Base-by-base conservation (phyloP, 345 rosid species). In the Mallotus nudiflorus region DNA sequence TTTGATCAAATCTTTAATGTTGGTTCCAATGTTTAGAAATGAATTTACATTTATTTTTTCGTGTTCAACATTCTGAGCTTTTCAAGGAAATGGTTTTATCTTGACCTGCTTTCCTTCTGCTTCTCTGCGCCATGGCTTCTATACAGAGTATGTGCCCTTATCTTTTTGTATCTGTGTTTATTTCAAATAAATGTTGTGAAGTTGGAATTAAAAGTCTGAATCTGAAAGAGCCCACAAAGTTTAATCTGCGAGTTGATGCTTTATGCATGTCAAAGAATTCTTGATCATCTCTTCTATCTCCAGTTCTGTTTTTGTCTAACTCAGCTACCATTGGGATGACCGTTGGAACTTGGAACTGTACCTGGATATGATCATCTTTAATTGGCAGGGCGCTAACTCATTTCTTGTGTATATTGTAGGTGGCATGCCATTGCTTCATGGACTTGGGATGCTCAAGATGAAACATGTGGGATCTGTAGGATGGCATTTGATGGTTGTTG, bases 371-470 rank as follows among this genome's bases (percentile, higher is more conserved):
- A 15, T 52, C 16, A 39, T 44, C 14, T 20, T 31, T 24, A 31
- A 13, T 14, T 52, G n/a, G 13, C n/a, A 16, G 68, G 19, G 11
- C 19, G 12, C 19, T 9, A 19, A 37, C 15, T 67, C 28, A 62
- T 39, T 19, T 9, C 33, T 68, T 31, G 29, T 59, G 50, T 60
- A 15, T 56, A 27, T 58, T 6, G 9, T 50, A 91, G 99, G 82
- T 95, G 97, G 93, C 97, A 95, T 77, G 97, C 91, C 68, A 96
- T 92, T 68, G 97, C 90, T 71, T 88, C 97, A 58, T 92, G 97
- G 97, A 90, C 92, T 16, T 95, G 97, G 99, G 97, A 86, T 86
- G 96, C 97, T 33, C 93, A 89, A 80, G 97, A 92, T 65, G 97
- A 92, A 82, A 87, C 93, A 4, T 95, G 99, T 75, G 99, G 97